A percentile compares a stretch with the other conserved stretches of the same genome.
Conservation (phyloP, 805 yeast species). For the Wickerhamiella domercqiae region DNA sequence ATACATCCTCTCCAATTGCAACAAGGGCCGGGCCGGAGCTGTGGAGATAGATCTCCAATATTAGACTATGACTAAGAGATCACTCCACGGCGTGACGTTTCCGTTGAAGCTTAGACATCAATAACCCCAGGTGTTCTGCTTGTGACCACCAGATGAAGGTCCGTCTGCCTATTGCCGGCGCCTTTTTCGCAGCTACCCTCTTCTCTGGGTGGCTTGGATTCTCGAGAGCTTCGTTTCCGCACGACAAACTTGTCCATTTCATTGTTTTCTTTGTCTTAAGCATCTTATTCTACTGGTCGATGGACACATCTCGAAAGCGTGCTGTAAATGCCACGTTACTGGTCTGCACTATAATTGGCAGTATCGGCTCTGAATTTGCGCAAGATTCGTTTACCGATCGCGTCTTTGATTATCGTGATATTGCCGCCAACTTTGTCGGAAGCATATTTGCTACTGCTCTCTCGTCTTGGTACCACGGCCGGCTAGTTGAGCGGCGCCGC, state of each 20-base stretch:
- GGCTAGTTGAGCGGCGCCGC: slow-evolving; percentile 21
- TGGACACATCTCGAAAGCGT: slow-evolving; percentile 26
- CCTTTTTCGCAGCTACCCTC: slow-evolving; percentile 11
- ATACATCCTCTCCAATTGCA: no score
- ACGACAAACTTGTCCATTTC: slow-evolving; percentile 27
- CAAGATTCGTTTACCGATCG: slow-evolving; percentile 24
- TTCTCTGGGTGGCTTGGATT: slow-evolving; percentile 17
- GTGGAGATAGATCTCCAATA: no score
- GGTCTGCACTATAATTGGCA: slow-evolving; percentile 24
- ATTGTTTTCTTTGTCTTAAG: slow-evolving; percentile 25
- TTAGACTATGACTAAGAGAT: no score
- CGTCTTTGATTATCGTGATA: slow-evolving; percentile 25
- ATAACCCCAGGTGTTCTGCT: no score
- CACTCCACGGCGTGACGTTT: no score
- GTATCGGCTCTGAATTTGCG: slow-evolving; percentile 27
- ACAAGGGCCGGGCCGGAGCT: no score
- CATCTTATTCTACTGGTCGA: slow-evolving; percentile 28
- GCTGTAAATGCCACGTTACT: slow-evolving; percentile 23
- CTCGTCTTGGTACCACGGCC: slow-evolving; percentile 25
- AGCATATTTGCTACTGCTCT: slow-evolving; percentile 21
- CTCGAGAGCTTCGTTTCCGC: slow-evolving; percentile 24
- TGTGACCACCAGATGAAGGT: slow-evolving; percentile 17
- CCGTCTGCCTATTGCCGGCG: slow-evolving; percentile 15
- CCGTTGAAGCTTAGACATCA: no score
- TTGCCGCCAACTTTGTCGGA: slow-evolving; percentile 26